phyloP scores from a whole-genome alignment of 352 stramenopile species.

The Pythium guiyangense region DNA sequence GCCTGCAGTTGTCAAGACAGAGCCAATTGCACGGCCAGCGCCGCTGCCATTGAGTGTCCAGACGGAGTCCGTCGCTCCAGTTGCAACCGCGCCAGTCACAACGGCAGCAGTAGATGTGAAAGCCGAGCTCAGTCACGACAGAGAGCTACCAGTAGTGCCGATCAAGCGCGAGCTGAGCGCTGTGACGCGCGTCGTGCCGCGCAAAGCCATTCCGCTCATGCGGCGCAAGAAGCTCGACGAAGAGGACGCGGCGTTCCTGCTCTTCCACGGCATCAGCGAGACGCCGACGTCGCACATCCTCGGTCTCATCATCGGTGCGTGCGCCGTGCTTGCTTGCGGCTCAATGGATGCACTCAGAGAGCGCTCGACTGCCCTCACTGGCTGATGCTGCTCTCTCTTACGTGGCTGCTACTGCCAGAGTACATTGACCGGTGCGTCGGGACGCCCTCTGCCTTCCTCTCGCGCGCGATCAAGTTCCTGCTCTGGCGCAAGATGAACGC shows the following conservation, averaged over 20 bases:
- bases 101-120: not conserved
- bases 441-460: constrained; percentile 17
- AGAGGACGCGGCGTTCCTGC: constrained; percentile 59
- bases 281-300: constrained; percentile 39
- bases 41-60: not conserved
- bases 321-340: too few relatives aligned
- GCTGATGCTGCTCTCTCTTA: not conserved
- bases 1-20: too few relatives aligned
- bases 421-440: constrained; percentile 44
- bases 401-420: constrained; percentile 25
- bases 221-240: constrained; percentile 35
- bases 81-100: too few relatives aligned
- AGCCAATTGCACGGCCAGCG: too few relatives aligned
- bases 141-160: not conserved
- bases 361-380: too few relatives aligned
- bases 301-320: constrained; percentile 53
- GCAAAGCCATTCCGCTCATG: constrained; percentile 10
- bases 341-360: too few relatives aligned
- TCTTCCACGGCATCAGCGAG: constrained; percentile 63
- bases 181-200: constrained; percentile 1
- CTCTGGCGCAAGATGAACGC: constrained; percentile 51
- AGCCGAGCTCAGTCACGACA: not conserved
- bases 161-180: constrained; percentile 4
- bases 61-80: not conserved
- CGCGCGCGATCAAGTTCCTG: constrained; percentile 39